Percentiles rank a stretch among this genome's conserved stretches.
phyloP scores from a whole-genome alignment of 352 stramenopile genomes.

The Globisporangium parvum region DNA sequence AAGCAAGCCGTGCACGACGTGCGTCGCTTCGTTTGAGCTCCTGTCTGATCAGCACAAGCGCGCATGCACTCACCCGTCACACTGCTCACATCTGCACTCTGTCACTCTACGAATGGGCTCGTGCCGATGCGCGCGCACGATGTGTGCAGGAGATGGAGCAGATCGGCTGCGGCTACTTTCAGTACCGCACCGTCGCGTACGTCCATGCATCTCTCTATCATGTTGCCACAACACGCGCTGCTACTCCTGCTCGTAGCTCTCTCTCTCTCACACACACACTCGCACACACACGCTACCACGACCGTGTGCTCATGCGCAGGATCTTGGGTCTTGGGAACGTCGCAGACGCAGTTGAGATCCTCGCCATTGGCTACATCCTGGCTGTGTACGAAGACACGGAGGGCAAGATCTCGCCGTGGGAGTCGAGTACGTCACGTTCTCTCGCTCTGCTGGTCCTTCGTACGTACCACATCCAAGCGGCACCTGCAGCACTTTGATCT shows the following conservation, averaged over 20 bases:
- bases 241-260: no score
- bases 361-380: constrained; percentile 88
- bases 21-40: neutral
- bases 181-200: constrained; percentile 62
- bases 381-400: constrained; percentile 66
- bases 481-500: neutral
- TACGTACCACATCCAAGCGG: no score
- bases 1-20: constrained; percentile 63
- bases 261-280: neutral
- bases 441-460: neutral
- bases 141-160: constrained; percentile 57
- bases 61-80: neutral
- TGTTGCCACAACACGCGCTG: no score
- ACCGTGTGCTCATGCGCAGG: constrained; percentile 20
- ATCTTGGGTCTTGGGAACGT: constrained; percentile 83
- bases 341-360: constrained; percentile 86
- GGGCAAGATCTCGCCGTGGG: constrained; percentile 56
- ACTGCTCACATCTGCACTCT: neutral
- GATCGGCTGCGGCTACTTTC: constrained; percentile 68
- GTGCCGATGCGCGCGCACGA: no score
- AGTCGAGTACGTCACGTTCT: constrained; percentile 46
- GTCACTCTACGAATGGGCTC: neutral
- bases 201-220: constrained; percentile 26
- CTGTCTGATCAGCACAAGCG: neutral
- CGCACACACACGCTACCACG: neutral